A percentile compares a stretch with the other conserved stretches of the same genome.
phyloP scores from a whole-genome alignment of 768 basidiomycete species.

The Lentinula lateritia region DNA sequence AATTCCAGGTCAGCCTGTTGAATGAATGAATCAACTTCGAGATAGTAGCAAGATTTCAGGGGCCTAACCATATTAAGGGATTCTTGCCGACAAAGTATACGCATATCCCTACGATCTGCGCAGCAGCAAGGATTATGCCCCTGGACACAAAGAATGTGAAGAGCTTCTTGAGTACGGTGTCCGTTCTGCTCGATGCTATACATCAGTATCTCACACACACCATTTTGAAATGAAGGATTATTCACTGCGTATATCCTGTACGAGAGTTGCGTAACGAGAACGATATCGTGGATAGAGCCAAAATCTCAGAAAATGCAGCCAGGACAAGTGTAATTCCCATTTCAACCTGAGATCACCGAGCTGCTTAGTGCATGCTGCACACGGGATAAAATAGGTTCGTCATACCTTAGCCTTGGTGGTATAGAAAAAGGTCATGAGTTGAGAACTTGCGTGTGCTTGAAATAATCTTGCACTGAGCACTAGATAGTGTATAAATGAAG shows the following conservation, averaged over 20 bases:
- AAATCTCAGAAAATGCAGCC: background rate
- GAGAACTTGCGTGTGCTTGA: background rate
- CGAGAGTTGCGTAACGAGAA: background rate
- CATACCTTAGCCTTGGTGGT: background rate
- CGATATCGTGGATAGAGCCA: background rate
- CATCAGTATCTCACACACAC: background rate
- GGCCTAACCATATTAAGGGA: background rate
- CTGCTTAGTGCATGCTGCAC: background rate
- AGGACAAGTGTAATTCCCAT: background rate
- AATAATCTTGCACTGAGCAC: background rate
- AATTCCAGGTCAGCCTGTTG: background rate
- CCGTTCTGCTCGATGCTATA: background rate
- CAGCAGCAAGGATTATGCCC: background rate
- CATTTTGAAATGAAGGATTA: background rate
- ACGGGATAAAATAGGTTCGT: background rate
- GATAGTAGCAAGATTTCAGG: background rate
- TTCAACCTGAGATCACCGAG: background rate
- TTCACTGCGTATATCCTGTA: background rate
- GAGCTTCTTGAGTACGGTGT: background rate
- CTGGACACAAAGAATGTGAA: background rate
- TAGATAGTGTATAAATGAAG: background rate
- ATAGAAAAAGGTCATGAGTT: background rate
- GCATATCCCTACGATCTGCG: background rate
- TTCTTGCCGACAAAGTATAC: background rate
- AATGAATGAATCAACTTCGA: background rate